phyloP scores from a whole-genome alignment of 192 early-diverging fungal genomes.

The Gigaspora rosea region DNA sequence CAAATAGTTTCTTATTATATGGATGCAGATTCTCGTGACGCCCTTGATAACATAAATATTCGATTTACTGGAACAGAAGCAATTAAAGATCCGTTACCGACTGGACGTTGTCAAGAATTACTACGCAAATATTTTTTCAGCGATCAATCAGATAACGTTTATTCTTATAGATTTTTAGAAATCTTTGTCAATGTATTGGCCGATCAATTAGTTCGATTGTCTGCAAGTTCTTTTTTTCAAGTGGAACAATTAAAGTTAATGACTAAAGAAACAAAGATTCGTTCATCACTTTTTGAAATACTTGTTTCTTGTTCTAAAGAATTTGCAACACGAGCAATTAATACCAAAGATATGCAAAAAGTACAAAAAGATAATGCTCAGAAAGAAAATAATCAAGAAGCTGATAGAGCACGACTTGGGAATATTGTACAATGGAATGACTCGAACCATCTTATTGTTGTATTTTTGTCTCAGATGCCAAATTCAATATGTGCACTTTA shows the following conservation, averaged over 20 bases:
- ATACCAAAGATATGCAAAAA: neutral
- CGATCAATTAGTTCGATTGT: neutral
- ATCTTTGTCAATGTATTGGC: slow-evolving; percentile 14
- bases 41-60: slow-evolving; percentile 5
- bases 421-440: slow-evolving; percentile 16
- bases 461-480: slow-evolving; percentile 28
- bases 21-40: neutral
- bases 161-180: slow-evolving; percentile 27
- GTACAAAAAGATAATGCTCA: neutral
- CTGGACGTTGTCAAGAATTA: slow-evolving; percentile 1
- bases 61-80: neutral
- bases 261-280: neutral
- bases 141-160: neutral
- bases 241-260: slow-evolving; percentile 23
- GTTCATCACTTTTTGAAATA: slow-evolving; percentile 18
- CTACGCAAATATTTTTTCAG: slow-evolving; percentile 22
- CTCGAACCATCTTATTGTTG: slow-evolving; percentile 23
- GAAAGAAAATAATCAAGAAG: neutral
- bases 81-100: neutral
- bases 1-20: slow-evolving; percentile 21
- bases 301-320: slow-evolving; percentile 5
- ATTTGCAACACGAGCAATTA: slow-evolving; percentile 30
- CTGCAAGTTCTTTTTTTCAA: slow-evolving; percentile 21
- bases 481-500: slow-evolving; percentile 29
- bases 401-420: neutral